Percentiles rank a stretch among this genome's conserved stretches.
phyloP scores from a whole-genome alignment of 2,329 filamentous ascomycete genomes.

The Aureobasidium sp. region DNA sequence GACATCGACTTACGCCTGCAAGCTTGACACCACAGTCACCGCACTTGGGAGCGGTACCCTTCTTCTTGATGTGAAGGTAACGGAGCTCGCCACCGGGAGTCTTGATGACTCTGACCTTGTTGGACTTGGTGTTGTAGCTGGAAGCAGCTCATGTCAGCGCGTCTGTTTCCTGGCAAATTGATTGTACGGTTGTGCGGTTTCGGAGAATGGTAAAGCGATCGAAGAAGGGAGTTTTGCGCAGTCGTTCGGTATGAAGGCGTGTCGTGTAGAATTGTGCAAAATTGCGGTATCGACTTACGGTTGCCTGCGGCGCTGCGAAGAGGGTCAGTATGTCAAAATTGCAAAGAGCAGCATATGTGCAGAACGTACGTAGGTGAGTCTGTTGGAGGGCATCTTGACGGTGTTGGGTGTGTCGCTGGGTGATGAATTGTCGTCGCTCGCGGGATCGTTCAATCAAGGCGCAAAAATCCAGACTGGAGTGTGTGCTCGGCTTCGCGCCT shows the following conservation, averaged over 20 bases:
- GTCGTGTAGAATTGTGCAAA: neutral
- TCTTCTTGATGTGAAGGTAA: slow-evolving; percentile 99
- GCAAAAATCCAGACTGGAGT: slow-evolving; percentile 9
- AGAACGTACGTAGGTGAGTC: slow-evolving; percentile 50
- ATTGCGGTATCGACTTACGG: slow-evolving; percentile 32
- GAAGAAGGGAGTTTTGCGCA: neutral
- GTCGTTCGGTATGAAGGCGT: neutral
- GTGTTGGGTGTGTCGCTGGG: slow-evolving; percentile 24
- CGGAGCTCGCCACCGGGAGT: slow-evolving; percentile 94
- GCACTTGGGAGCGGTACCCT: slow-evolving; percentile 95
- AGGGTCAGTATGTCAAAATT: slow-evolving; percentile 29
- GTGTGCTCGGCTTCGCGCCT: neutral
- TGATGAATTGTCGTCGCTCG: slow-evolving; percentile 16
- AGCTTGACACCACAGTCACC: slow-evolving; percentile 98
- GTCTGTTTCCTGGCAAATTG: neutral
- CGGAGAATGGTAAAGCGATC: neutral
- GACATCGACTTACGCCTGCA: slow-evolving; percentile 72
- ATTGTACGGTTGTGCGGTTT: slow-evolving; percentile 4
- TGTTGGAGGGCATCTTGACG: slow-evolving; percentile 47
- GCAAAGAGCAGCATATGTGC: slow-evolving; percentile 14
- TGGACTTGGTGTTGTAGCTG: slow-evolving; percentile 97
- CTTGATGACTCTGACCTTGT: slow-evolving; percentile 93
- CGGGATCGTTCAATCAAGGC: neutral
- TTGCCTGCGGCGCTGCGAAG: slow-evolving; percentile 46
- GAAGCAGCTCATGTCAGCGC: slow-evolving; percentile 18